These are phyloP conservation scores for Trichoderma lentiforme DNA, from an alignment of 2,329 filamentous ascomycete species.

Conservation along the genomic window DNA sequence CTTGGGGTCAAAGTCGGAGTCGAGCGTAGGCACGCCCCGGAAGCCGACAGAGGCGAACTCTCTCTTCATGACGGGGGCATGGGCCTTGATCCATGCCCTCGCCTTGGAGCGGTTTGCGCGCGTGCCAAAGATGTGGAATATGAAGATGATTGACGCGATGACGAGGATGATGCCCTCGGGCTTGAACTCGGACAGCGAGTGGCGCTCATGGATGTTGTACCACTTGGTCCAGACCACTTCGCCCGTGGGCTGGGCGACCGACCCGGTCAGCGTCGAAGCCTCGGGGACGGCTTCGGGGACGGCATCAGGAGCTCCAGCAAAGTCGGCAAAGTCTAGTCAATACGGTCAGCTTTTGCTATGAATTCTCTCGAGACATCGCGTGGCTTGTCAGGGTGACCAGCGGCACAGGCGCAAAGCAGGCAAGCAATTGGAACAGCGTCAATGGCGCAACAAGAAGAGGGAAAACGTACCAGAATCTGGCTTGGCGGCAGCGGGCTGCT, in stretches of 20 bases:
- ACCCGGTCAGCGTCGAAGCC: conserved; percentile 45
- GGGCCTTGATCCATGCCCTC: conserved; percentile 72
- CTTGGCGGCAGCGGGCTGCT: conserved; percentile 43
- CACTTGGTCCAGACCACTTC: conserved; percentile 78
- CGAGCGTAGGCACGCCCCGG: conserved; percentile 51
- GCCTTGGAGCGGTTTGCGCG: conserved; percentile 77
- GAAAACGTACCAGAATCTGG: conserved; percentile 60
- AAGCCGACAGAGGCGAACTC: conserved; percentile 92
- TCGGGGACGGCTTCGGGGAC: conserved; percentile 48
- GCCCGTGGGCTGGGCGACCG: conserved; percentile 43
- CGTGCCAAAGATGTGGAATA: conserved; percentile 78
- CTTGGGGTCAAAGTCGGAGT: conserved; percentile 39
- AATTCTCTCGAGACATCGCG: not conserved
- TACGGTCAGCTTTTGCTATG: not conserved
- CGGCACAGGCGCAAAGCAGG: not conserved
- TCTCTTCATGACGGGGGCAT: conserved; percentile 66
- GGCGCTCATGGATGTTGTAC: conserved; percentile 95
- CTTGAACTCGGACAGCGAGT: conserved; percentile 78
- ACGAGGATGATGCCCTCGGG: conserved; percentile 79
- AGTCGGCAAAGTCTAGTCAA: conserved; percentile 83
- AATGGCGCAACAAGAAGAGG: conserved; percentile 20
- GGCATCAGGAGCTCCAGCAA: conserved; percentile 73
- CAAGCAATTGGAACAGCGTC: not conserved
- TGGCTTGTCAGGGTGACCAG: not conserved
- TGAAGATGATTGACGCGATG: conserved; percentile 69